A percentile compares a stretch with the other conserved stretches of the same genome.
These are phyloP conservation scores for Ambrosiella xylebori DNA, from an alignment of 2,329 filamentous ascomycete species.

Conservation along the genomic window DNA sequence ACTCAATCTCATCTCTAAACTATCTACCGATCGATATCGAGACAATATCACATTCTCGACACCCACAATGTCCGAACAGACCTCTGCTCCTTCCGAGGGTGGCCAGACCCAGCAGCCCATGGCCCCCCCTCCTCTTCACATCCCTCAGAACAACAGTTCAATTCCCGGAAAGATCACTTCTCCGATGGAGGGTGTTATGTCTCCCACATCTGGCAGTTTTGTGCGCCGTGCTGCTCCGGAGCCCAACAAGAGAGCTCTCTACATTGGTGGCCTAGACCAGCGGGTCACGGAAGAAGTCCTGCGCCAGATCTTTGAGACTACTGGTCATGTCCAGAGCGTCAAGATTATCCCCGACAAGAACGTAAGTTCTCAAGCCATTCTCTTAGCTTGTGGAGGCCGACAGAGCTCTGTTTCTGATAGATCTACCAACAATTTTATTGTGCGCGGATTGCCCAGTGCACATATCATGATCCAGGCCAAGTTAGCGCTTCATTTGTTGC, in stretches of 20 bases:
- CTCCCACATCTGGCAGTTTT: constrained; percentile 67
- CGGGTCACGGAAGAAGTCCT: constrained; percentile 91
- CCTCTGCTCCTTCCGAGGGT: constrained; percentile 32
- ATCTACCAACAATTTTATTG: no score
- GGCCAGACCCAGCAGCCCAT: constrained; percentile 65
- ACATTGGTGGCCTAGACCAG: constrained; percentile 87
- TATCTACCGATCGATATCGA: neutral
- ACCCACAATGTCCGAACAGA: constrained; percentile 53
- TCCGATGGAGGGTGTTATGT: constrained; percentile 66
- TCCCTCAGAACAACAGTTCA: constrained; percentile 90
- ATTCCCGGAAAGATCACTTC: constrained; percentile 87
- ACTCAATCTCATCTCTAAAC: no score
- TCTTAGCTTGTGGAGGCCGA: no score
- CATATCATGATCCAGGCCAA: no score
- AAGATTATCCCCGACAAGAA: constrained; percentile 99
- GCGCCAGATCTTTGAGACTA: constrained; percentile 97
- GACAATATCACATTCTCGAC: neutral
- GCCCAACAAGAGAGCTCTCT: constrained; percentile 94
- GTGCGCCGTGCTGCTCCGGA: constrained; percentile 84
- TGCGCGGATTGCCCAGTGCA: no score
- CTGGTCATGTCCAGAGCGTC: constrained; percentile 92
- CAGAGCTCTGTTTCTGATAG: no score
- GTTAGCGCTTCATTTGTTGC: no score
- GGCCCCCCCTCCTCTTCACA: constrained; percentile 80
- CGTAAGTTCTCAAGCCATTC: constrained; percentile 39